Conservation (phyloP, 2,329 filamentous ascomycete genomes). For the Cryphonectria radicalis region DNA sequence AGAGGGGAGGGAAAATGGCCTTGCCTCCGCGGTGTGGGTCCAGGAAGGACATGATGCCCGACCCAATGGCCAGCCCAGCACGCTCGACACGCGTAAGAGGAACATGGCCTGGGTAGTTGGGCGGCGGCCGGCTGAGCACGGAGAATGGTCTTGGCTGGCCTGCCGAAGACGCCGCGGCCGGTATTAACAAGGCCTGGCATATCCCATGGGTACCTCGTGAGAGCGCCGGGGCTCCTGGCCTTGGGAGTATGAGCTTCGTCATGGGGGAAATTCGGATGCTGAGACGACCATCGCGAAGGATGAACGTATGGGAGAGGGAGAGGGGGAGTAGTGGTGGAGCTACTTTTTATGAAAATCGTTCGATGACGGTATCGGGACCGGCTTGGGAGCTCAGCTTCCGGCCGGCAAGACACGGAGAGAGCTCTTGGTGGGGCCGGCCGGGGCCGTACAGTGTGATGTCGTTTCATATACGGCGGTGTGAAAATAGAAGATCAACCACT, state of each 20-base stretch:
- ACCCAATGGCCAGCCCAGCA: constrained; percentile 69
- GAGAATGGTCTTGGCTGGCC: constrained; percentile 63
- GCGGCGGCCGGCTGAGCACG: constrained; percentile 79
- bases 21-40: constrained; percentile 81
- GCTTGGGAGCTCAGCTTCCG: constrained; percentile 11
- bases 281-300: constrained; percentile 19
- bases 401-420: neutral
- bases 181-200: constrained; percentile 5
- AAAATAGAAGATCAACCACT: neutral
- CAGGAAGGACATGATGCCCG: constrained; percentile 65
- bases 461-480: constrained; percentile 8
- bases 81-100: constrained; percentile 82
- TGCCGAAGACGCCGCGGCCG: constrained; percentile 5
- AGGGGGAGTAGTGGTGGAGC: neutral
- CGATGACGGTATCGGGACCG: constrained; percentile 22
- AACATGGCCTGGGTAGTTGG: constrained; percentile 91
- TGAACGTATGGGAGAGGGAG: neutral
- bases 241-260: constrained; percentile 23
- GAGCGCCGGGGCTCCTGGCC: constrained; percentile 23
- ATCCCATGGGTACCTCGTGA: constrained; percentile 11
- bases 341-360: constrained; percentile 13
- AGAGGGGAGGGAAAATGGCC: constrained; percentile 13
- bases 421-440: constrained; percentile 12
- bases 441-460: neutral
- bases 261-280: constrained; percentile 8